Conservation (phyloP, 1,284 basidiomycete genomes). For the Lentinus polychrous region DNA sequence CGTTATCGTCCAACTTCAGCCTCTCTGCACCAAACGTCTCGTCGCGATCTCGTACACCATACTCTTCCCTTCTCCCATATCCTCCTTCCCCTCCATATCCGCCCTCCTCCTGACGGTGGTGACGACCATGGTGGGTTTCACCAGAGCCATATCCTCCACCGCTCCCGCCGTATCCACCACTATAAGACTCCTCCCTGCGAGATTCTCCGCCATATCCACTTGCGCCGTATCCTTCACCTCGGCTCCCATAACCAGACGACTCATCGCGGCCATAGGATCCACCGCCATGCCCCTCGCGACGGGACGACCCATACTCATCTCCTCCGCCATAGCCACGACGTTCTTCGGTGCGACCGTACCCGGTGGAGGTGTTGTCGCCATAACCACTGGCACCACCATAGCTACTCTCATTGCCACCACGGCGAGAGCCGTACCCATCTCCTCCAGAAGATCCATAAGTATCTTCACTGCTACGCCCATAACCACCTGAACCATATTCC, state of each 20-base stretch:
- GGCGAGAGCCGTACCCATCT: constrained; percentile 1
- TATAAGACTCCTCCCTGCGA: constrained; percentile 5
- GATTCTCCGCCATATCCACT: constrained; percentile 6
- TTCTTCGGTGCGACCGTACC: neutral
- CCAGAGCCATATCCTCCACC: neutral
- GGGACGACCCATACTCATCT: constrained; percentile 1
- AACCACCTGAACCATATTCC: constrained; percentile 5
- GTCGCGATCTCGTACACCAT: constrained; percentile 11
- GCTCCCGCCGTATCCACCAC: neutral
- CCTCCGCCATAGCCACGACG: constrained; percentile 2
- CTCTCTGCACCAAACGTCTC: constrained; percentile 23
- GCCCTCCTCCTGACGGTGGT: neutral
- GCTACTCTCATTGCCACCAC: constrained; percentile 8
- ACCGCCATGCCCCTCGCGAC: neutral
- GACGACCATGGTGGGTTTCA: constrained; percentile 1
- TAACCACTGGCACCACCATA: neutral
- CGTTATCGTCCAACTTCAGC: constrained; percentile 15
- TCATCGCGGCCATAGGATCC: constrained; percentile 1
- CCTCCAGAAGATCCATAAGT: neutral
- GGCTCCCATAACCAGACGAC: constrained; percentile 5
- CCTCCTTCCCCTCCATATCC: constrained; percentile 8
- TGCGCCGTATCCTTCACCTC: constrained; percentile 4
- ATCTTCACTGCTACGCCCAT: constrained; percentile 1
- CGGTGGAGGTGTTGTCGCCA: constrained; percentile 1
- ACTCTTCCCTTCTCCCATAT: constrained; percentile 7